Evolutionary conservation across 768 basidiomycete genomes (phyloP).

Genomic region (Mycena latifolia): DNA sequence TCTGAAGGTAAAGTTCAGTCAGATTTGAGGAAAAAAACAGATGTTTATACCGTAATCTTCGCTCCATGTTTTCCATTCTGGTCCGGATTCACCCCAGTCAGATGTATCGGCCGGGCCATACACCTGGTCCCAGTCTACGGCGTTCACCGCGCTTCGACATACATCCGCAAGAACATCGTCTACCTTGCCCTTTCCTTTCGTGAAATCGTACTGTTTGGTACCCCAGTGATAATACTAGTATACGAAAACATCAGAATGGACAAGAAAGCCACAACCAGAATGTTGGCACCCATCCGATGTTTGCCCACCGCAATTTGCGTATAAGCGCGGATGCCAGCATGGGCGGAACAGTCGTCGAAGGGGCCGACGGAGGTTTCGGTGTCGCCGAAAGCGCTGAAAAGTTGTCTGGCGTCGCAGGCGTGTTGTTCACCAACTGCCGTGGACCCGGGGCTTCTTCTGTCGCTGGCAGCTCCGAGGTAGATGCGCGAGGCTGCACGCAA

Average conservation of each 20-base stretch:
- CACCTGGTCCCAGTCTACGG: constrained; percentile 79
- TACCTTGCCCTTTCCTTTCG: constrained; percentile 73
- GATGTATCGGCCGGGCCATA: constrained; percentile 52
- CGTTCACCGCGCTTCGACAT: constrained; percentile 72
- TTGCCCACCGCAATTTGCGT: constrained; percentile 91
- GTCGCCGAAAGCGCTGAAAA: constrained; percentile 63
- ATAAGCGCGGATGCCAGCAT: constrained; percentile 68
- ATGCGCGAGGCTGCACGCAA: constrained; percentile 61
- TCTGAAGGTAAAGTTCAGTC: constrained; percentile 56
- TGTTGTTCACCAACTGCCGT: constrained; percentile 78
- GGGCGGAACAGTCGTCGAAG: constrained; percentile 71
- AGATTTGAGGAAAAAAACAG: constrained; percentile 6
- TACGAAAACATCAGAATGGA: constrained; percentile 2
- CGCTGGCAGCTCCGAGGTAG: constrained; percentile 37
- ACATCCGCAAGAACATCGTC: constrained; percentile 65
- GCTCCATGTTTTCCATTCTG: constrained; percentile 81
- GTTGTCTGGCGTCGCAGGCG: constrained; percentile 70
- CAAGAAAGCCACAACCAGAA: neutral
- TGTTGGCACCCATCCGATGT: constrained; percentile 78
- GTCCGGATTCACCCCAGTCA: constrained; percentile 66
- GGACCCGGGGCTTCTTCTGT: constrained; percentile 59
- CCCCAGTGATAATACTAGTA: constrained; percentile 91
- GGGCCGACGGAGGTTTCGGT: constrained; percentile 72
- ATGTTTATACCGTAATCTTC: constrained; percentile 78
- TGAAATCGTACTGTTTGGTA: constrained; percentile 94